Percentiles rank a stretch among this genome's conserved stretches.
Evolutionary conservation across 176 grass and related monocot genomes (phyloP).

Genomic region (Oryza australiensis): DNA sequence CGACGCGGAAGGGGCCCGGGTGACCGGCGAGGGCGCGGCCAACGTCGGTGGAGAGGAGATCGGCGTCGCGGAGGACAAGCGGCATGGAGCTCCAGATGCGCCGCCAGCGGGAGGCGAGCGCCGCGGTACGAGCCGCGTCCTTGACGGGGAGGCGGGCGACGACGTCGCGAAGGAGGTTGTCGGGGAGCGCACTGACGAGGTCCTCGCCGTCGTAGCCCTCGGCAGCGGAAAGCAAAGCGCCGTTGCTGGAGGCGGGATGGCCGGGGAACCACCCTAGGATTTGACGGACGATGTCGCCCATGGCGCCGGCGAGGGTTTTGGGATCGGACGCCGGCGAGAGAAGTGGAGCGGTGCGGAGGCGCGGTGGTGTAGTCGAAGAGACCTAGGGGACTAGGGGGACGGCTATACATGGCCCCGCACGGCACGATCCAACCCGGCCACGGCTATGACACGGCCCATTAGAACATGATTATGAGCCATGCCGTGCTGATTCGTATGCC

Average conservation of each 20-base stretch:
- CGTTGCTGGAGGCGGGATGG: neutral
- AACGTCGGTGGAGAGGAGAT: constrained; percentile 20
- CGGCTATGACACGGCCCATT: no score
- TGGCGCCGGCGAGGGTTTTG: neutral
- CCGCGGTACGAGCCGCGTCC: constrained; percentile 17
- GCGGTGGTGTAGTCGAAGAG: no score
- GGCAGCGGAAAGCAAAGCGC: no score
- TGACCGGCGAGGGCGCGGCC: neutral
- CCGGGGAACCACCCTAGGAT: constrained; percentile 6
- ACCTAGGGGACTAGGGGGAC: no score
- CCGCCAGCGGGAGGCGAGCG: constrained; percentile 32
- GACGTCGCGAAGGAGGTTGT: neutral
- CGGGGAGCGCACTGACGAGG: no score
- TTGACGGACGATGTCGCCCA: neutral
- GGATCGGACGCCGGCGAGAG: neutral
- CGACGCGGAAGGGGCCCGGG: constrained; percentile 11
- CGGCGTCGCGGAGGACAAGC: constrained; percentile 21
- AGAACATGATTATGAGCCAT: no score
- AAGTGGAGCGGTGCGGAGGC: no score
- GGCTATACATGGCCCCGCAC: no score
- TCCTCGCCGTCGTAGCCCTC: neutral
- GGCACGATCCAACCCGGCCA: no score
- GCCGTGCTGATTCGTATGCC: no score
- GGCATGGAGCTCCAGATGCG: constrained; percentile 14
- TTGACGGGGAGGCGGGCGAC: constrained; percentile 6